Evolutionary conservation across 1,139 yeast genomes (phyloP).

Genomic region (Yamadazyma diospyri): DNA sequence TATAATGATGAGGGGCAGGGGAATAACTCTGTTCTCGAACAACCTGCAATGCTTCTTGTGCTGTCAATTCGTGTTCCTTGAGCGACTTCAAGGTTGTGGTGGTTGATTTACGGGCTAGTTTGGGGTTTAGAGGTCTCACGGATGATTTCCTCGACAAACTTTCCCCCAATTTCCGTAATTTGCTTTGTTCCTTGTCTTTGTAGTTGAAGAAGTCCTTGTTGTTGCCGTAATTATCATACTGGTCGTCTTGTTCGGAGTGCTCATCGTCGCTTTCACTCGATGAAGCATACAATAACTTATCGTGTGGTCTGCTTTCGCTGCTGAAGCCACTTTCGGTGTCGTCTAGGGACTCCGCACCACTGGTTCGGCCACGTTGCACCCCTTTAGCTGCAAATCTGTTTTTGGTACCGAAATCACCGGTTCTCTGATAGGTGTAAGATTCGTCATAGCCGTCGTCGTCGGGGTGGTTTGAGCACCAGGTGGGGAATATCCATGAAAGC

Average conservation of each 20-base stretch:
- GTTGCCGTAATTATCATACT: constrained; percentile 1
- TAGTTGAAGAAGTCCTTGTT: constrained; percentile 6
- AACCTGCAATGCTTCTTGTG: constrained; percentile 16
- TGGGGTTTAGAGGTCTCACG: constrained; percentile 21
- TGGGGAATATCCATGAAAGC: constrained; percentile 37
- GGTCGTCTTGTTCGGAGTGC: constrained; percentile 1
- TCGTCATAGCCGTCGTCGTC: constrained; percentile 22
- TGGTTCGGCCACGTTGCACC: not conserved
- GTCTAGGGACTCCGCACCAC: too few relatives aligned
- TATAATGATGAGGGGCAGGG: constrained; percentile 17
- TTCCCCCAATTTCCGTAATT: constrained; percentile 30
- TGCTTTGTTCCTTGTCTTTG: constrained; percentile 21
- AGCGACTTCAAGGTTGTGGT: constrained; percentile 2
- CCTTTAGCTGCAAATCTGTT: not conserved
- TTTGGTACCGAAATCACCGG: constrained; percentile 14
- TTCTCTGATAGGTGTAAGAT: constrained; percentile 12
- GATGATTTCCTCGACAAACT: constrained; percentile 27
- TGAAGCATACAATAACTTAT: constrained; percentile 12
- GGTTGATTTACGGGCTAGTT: constrained; percentile 8
- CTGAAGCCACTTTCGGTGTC: constrained; percentile 1
- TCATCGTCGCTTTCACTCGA: constrained; percentile 7
- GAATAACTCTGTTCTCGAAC: constrained; percentile 14
- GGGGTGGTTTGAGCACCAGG: constrained; percentile 45
- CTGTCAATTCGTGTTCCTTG: constrained; percentile 10
- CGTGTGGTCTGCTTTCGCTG: constrained; percentile 9